These are phyloP conservation scores for Actinomortierella wolfii DNA, from an alignment of 371 early-diverging fungal genomes.

Conservation along the genomic window DNA sequence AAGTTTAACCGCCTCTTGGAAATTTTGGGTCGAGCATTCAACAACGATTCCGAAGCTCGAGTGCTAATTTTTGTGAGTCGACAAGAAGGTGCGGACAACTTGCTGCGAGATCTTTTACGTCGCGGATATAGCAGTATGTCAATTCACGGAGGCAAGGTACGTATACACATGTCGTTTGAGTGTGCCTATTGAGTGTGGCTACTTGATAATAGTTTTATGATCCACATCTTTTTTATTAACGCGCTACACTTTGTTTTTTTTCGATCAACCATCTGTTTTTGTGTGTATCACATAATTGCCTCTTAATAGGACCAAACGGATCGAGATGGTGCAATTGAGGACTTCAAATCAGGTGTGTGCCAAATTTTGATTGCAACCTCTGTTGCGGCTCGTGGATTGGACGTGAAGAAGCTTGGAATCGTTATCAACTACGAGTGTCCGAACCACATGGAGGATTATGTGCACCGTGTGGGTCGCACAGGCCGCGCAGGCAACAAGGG, in stretches of 20 bases:
- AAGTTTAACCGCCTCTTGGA: conserved; percentile 90
- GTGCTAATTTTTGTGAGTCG: conserved; percentile 94
- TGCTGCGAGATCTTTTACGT: conserved; percentile 83
- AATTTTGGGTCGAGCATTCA: conserved; percentile 82
- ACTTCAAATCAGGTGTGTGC: conserved; percentile 90
- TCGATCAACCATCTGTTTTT: too few relatives aligned
- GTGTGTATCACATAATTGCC: too few relatives aligned
- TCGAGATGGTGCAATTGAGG: conserved; percentile 90
- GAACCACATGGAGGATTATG: conserved; percentile 97
- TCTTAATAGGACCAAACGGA: conserved; percentile 84
- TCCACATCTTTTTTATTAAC: not conserved
- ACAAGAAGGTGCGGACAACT: conserved; percentile 93
- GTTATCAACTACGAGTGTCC: conserved; percentile 99
- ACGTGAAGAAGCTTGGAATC: conserved; percentile 94
- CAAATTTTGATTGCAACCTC: conserved; percentile 97
- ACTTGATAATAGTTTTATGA: too few relatives aligned
- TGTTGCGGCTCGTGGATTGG: conserved; percentile 99
- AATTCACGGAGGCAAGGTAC: conserved; percentile 93
- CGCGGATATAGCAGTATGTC: conserved; percentile 92
- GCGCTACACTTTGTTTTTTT: conserved; percentile 3
- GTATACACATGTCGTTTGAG: not conserved
- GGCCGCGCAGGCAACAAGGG: conserved; percentile 98
- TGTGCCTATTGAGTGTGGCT: too few relatives aligned
- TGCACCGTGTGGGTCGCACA: conserved; percentile 99
- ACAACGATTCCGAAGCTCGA: conserved; percentile 66